Conservation (phyloP, 805 yeast species). For the Candida glaebosa region DNA sequence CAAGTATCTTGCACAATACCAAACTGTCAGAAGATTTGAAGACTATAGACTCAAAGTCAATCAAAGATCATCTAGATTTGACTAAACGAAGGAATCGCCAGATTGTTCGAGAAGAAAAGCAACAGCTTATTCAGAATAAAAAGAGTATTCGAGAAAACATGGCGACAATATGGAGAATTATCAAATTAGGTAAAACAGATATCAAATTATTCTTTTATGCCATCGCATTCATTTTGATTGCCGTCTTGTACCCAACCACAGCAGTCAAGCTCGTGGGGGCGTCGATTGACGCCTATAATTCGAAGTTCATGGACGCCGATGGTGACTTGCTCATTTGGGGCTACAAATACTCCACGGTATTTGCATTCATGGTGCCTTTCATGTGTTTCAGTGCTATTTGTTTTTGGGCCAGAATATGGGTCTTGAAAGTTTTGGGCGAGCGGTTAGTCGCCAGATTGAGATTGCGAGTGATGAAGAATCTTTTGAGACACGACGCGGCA, state of each 20-base stretch:
- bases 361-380: conserved; percentile 41
- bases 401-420: conserved; percentile 48
- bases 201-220: conserved; percentile 35
- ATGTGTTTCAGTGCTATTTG: conserved; percentile 41
- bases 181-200: conserved; percentile 39
- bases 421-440: conserved; percentile 38
- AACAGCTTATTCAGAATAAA: conserved; percentile 26
- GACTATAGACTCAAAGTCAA: conserved; percentile 11
- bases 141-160: conserved; percentile 31
- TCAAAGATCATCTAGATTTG: conserved; percentile 27
- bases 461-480: conserved; percentile 38
- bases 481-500: conserved; percentile 39
- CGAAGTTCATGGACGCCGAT: conserved; percentile 30
- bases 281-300: conserved; percentile 40
- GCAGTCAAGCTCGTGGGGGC: conserved; percentile 43
- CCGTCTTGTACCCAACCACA: conserved; percentile 43
- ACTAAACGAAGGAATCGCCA: conserved; percentile 22
- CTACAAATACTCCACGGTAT: conserved; percentile 38
- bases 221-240: conserved; percentile 38
- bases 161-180: conserved; percentile 34
- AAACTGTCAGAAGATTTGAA: background rate
- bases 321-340: conserved; percentile 44
- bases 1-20: background rate
- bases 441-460: conserved; percentile 42
- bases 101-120: conserved; percentile 30